Evolutionary conservation across 176 grass and related monocot species (phyloP).

Genomic region (Juncus inflexus): DNA sequence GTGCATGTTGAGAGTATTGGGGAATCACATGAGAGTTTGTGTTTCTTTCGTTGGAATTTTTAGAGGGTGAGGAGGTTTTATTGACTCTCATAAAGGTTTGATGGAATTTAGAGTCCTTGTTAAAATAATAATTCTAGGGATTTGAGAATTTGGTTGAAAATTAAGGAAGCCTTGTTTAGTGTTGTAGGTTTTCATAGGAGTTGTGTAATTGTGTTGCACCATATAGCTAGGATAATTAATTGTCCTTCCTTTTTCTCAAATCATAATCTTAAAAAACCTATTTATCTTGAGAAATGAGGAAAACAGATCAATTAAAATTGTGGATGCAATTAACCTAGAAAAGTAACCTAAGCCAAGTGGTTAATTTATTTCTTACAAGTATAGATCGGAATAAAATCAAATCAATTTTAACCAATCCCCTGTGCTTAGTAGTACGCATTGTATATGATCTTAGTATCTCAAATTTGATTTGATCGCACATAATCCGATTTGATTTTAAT

Average conservation of each 20-base stretch:
- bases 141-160: constrained; percentile 22
- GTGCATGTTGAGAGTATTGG: constrained; percentile 11
- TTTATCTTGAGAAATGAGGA: constrained; percentile 32
- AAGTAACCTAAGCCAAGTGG: too few relatives aligned
- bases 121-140: constrained; percentile 20
- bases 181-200: background rate
- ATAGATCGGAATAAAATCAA: too few relatives aligned
- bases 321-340: too few relatives aligned
- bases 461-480: too few relatives aligned
- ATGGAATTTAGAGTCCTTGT: constrained; percentile 24
- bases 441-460: too few relatives aligned
- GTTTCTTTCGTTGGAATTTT: constrained; percentile 21
- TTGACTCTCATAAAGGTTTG: constrained; percentile 23
- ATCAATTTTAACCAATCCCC: too few relatives aligned
- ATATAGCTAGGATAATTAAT: constrained; percentile 17
- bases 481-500: too few relatives aligned
- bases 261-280: constrained; percentile 19
- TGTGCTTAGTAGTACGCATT: too few relatives aligned
- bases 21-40: background rate
- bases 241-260: constrained; percentile 31
- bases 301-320: background rate
- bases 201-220: constrained; percentile 5
- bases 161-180: constrained; percentile 18
- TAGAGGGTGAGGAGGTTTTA: background rate
- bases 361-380: too few relatives aligned